Evolutionary conservation across 23 red algal genomes (phyloP), one percentile per base, ranked within the genome.

Genomic region (Chondrus crispus): DNA sequence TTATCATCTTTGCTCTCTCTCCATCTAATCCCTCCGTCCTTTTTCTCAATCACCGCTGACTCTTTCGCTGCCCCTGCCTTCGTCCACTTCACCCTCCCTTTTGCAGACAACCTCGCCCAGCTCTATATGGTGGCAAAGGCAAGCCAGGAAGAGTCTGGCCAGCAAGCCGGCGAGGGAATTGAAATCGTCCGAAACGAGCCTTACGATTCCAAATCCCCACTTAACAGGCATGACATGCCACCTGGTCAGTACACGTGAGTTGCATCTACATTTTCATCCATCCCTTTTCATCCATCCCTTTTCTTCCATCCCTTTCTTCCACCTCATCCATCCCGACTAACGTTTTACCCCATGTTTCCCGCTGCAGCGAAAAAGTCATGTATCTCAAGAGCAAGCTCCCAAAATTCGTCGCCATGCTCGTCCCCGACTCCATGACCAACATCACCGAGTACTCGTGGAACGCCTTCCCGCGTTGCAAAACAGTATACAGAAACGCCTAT

Each of bases 71-170:
- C 66, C 5, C 46, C 30, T 45, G 35, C 48, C 19, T 52, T 79
- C n/a, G n/a, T n/a, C n/a, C n/a, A n/a, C n/a, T n/a, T n/a, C n/a
- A n/a, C n/a, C n/a, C n/a, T 69, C 46, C 57, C 28, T 80, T 68
- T 73, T 4, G 2, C 33, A 87, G 85, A 95, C 37, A 68, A 82
- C 63, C 52, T 93, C 30, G 89, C 74, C 16, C 95, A 97, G 85
- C 84, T 97, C 37, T 97, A 97, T 68, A 97, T 97, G 95, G 95
- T 97, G 26, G 95, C 95, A 60, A 93, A 93, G 91, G 68, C 90
- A 9, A 86, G 90, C 38, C 68, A 89, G 55, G 88, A 97, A 75
- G 95, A 97, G 74, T 88, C 95, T 29, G 95, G 90, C 18, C 46
- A 69, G 20, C 58, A 53, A 8, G 82, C 81, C 11, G 95, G 95